These are phyloP conservation scores for Senecio squalidus DNA, from an alignment of 140 eudicot genomes.

Conservation along the genomic window DNA sequence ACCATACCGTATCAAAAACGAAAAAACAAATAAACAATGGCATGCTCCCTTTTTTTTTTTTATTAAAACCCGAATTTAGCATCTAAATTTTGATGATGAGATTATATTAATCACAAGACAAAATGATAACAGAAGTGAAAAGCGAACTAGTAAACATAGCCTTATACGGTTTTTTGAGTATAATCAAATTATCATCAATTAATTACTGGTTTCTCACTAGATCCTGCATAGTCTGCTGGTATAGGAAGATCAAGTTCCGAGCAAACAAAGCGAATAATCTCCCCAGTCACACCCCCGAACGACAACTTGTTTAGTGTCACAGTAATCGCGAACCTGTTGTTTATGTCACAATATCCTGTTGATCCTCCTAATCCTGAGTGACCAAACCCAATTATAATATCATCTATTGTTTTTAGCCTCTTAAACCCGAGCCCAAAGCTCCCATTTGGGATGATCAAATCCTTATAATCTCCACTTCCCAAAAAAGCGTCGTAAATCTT, in stretches of 20 bases:
- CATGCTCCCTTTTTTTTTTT: too few species aligned
- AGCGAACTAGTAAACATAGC: too few species aligned
- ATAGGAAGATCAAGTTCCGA: conserved; percentile 73
- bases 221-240: conserved; percentile 51
- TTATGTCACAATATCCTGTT: conserved; percentile 63
- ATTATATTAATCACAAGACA: too few species aligned
- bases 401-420: conserved; percentile 50
- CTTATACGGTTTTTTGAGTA: too few species aligned
- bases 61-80: too few species aligned
- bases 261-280: conserved; percentile 63
- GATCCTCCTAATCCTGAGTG: conserved; percentile 93
- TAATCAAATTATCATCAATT: conserved; percentile 33
- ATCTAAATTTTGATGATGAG: too few species aligned
- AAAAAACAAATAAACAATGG: too few species aligned
- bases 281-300: conserved; percentile 57
- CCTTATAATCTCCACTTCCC: conserved; percentile 71
- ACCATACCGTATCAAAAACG: too few species aligned
- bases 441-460: conserved; percentile 46
- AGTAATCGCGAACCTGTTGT: conserved; percentile 68
- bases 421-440: conserved; percentile 77
- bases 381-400: conserved; percentile 67
- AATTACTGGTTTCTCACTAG: conserved; percentile 46
- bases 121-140: too few species aligned
- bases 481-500: conserved; percentile 73
- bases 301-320: conserved; percentile 75